Evolutionary conservation across 2,329 filamentous ascomycete species (phyloP).

Genomic region (Xylaria sp.): DNA sequence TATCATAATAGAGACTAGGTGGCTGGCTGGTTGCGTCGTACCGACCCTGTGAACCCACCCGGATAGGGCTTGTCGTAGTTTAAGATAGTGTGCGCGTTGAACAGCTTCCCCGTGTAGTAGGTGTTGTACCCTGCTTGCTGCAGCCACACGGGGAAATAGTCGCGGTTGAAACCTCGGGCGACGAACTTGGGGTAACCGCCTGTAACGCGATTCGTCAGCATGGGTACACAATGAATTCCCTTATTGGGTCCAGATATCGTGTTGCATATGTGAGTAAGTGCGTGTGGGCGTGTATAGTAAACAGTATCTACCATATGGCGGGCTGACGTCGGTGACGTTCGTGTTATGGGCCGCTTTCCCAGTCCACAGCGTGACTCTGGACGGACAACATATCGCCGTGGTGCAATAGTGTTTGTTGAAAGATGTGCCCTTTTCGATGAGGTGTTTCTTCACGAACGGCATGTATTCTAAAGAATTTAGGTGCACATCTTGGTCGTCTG

Average conservation of each 20-base stretch:
- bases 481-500: conserved; percentile 70
- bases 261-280: too few relatives aligned
- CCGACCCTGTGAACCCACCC: conserved; percentile 48
- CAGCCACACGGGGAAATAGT: conserved; percentile 68
- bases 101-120: conserved; percentile 68
- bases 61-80: conserved; percentile 58
- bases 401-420: conserved; percentile 69
- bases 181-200: conserved; percentile 67
- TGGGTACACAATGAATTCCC: too few relatives aligned
- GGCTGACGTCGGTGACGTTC: conserved; percentile 65
- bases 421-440: conserved; percentile 63
- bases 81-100: conserved; percentile 61
- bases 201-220: conserved; percentile 28
- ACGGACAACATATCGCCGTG: conserved; percentile 49
- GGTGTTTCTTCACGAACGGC: conserved; percentile 61
- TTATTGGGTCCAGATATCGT: too few relatives aligned
- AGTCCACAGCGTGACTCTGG: conserved; percentile 67
- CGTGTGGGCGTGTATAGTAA: neutral
- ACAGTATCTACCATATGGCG: conserved; percentile 61
- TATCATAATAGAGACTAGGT: neutral
- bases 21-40: conserved; percentile 41
- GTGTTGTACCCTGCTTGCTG: conserved; percentile 67
- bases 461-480: conserved; percentile 67
- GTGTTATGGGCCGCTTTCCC: conserved; percentile 71
- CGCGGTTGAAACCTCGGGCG: conserved; percentile 62